A percentile compares a stretch with the other conserved stretches of the same genome.
Conservation (phyloP, 768 basidiomycete species). For the Fomitopsis pulvina region DNA sequence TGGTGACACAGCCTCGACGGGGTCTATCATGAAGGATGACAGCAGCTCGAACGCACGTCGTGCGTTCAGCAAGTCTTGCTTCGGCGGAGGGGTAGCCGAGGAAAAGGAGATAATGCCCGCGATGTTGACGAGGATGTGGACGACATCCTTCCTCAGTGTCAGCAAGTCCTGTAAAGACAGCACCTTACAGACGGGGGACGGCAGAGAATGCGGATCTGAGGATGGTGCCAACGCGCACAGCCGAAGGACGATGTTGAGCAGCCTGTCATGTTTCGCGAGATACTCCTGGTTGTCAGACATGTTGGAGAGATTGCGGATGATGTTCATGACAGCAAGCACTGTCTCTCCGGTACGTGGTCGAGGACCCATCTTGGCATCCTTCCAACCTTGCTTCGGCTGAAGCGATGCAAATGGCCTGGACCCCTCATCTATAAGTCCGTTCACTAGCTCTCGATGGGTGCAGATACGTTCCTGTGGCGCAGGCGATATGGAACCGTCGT, state of each 20-base stretch:
- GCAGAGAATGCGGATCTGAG: conserved; percentile 15
- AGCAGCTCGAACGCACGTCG: conserved; percentile 58
- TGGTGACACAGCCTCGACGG: conserved; percentile 59
- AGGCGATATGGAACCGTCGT: conserved; percentile 21
- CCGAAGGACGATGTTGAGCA: conserved; percentile 63
- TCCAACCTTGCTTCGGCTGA: conserved; percentile 39
- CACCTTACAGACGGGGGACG: conserved; percentile 41
- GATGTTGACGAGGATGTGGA: conserved; percentile 63
- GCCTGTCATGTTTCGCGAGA: conserved; percentile 56
- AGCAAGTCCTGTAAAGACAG: conserved; percentile 71
- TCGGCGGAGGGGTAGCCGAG: conserved; percentile 32
- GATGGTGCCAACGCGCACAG: conserved; percentile 47
- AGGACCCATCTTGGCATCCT: conserved; percentile 46
- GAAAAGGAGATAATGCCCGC: conserved; percentile 46
- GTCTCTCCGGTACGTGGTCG: conserved; percentile 63
- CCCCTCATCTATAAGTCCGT: conserved; percentile 50
- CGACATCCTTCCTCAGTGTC: conserved; percentile 67
- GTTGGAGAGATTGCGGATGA: conserved; percentile 83
- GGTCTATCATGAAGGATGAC: conserved; percentile 71
- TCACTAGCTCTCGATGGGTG: conserved; percentile 63
- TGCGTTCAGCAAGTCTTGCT: conserved; percentile 39
- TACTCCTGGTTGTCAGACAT: conserved; percentile 63
- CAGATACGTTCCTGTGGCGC: conserved; percentile 28
- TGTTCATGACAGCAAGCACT: conserved; percentile 64
- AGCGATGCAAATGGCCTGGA: conserved; percentile 55